These are phyloP conservation scores for Neonothopanus nambi DNA, from an alignment of 1,284 basidiomycete genomes.

Conservation along the genomic window DNA sequence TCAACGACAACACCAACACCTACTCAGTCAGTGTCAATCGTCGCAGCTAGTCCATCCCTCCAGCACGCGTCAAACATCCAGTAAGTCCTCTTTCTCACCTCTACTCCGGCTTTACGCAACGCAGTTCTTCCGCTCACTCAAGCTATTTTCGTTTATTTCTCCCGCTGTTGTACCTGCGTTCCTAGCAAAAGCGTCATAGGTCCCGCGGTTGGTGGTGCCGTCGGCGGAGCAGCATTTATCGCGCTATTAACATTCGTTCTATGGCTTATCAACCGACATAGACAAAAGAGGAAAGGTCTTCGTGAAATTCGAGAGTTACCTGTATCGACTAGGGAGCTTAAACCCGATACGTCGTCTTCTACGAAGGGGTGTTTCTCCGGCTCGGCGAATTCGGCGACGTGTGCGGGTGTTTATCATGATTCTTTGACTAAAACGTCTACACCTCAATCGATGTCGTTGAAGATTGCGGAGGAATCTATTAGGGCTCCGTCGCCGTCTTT, in stretches of 20 bases:
- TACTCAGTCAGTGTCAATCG: not conserved
- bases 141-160: too few species aligned
- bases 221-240: conserved; percentile 9
- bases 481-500: not conserved
- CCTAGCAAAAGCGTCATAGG: conserved; percentile 3
- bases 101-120: not conserved
- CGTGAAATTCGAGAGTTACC: not conserved
- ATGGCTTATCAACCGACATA: not conserved
- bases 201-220: conserved; percentile 10
- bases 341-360: too few species aligned
- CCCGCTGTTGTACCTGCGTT: not conserved
- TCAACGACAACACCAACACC: not conserved
- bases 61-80: too few species aligned
- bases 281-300: not conserved
- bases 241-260: not conserved
- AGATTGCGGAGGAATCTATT: not conserved
- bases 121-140: not conserved
- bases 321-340: too few species aligned
- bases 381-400: too few species aligned
- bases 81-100: not conserved
- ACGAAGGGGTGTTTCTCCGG: too few species aligned
- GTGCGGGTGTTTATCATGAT: too few species aligned
- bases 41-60: not conserved
- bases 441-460: not conserved
- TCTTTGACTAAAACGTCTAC: too few species aligned